A percentile compares a stretch with the other conserved stretches of the same genome.
phyloP scores from a whole-genome alignment of 176 grass and related monocot species.

The Hsuehochloa calcarea region DNA sequence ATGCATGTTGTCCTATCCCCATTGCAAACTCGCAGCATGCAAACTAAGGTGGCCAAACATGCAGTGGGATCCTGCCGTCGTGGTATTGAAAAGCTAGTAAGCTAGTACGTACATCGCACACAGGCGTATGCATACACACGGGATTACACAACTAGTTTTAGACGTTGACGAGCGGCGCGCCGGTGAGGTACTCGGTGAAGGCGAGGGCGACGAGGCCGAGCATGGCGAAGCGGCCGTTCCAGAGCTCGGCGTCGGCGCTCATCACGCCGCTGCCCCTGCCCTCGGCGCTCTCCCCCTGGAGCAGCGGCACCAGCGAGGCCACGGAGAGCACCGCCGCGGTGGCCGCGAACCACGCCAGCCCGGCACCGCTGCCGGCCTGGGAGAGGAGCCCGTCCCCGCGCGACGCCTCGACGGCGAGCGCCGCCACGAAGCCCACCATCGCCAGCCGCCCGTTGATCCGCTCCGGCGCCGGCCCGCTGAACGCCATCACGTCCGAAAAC shows the following conservation, averaged over 20 bases:
- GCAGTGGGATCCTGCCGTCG: no score
- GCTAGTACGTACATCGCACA: background rate
- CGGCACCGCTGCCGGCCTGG: constrained; percentile 32
- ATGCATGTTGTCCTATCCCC: no score
- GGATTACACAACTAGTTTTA: background rate
- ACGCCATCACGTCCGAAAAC: no score
- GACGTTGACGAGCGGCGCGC: constrained; percentile 56
- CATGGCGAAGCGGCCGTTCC: constrained; percentile 91
- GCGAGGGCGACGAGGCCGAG: constrained; percentile 77
- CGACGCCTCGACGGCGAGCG: no score
- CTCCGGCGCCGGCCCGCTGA: no score
- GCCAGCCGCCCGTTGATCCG: no score
- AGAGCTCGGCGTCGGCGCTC: constrained; percentile 73
- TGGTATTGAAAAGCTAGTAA: no score
- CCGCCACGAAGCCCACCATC: no score
- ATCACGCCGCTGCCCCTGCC: constrained; percentile 31
- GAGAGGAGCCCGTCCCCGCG: no score
- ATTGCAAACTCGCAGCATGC: no score
- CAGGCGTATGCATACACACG: background rate
- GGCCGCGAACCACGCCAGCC: constrained; percentile 44
- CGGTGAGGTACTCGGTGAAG: constrained; percentile 78
- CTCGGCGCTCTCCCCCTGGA: constrained; percentile 52
- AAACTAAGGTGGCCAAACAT: no score
- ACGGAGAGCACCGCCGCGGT: constrained; percentile 45
- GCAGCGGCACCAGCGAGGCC: constrained; percentile 70